Percentiles rank a stretch among this genome's conserved stretches.
phyloP scores from a whole-genome alignment of 2,329 filamentous ascomycete genomes.

The Aspergillus quadrilineatus region DNA sequence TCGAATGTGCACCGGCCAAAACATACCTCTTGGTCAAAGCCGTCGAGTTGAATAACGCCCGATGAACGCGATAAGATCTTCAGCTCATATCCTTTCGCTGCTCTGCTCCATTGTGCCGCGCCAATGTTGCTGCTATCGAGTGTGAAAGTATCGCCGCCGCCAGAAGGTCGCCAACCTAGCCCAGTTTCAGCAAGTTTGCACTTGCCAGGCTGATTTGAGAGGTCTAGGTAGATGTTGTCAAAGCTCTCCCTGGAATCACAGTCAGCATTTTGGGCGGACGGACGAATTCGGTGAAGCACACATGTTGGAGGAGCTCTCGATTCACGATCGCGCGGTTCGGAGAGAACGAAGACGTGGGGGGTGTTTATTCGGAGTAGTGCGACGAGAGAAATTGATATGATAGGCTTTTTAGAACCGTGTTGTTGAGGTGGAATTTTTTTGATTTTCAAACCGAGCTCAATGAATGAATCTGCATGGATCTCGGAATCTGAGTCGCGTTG shows the following conservation, averaged over 20 bases:
- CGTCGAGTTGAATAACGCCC: slow-evolving; percentile 88
- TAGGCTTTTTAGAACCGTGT: not conserved
- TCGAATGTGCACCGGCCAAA: not conserved
- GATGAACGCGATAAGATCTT: slow-evolving; percentile 84
- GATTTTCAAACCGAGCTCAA: slow-evolving; percentile 1
- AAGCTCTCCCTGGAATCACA: slow-evolving; percentile 72
- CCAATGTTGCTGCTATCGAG: slow-evolving; percentile 83
- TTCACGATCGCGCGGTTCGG: not conserved
- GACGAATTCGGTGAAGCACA: not conserved
- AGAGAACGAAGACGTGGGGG: not conserved
- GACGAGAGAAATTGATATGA: not conserved
- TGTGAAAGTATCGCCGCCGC: slow-evolving; percentile 88
- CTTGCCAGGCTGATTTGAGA: slow-evolving; percentile 88
- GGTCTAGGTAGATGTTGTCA: slow-evolving; percentile 93
- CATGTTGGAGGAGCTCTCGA: slow-evolving; percentile 4
- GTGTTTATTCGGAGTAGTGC: not conserved
- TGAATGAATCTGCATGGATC: slow-evolving; percentile 2
- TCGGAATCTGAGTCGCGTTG: not conserved
- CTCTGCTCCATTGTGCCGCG: slow-evolving; percentile 90
- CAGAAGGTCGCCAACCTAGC: slow-evolving; percentile 89
- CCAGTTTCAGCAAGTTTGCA: slow-evolving; percentile 94
- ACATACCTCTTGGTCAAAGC: slow-evolving; percentile 78
- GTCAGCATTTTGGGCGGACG: slow-evolving; percentile 11
- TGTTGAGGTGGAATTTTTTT: not conserved
- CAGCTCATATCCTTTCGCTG: slow-evolving; percentile 87